Evolutionary conservation across 1,139 yeast genomes (phyloP), one percentile per base, ranked within the genome.

Genomic region (Diutina ranongensis): DNA sequence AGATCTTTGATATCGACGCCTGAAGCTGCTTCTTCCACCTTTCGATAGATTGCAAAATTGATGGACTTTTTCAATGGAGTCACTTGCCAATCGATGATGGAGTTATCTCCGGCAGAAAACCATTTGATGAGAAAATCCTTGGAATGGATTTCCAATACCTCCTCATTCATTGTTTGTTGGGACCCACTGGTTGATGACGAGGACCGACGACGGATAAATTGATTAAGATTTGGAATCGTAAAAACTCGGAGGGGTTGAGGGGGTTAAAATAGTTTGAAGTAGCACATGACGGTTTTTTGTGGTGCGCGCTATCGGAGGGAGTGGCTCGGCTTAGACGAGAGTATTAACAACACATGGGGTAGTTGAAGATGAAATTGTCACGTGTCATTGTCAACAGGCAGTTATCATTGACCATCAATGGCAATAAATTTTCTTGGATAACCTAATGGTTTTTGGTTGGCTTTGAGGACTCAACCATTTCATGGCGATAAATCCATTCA

Each of bases 81-180:
- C 45, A 87, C 73, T 57, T 83, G 89, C 83, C 94, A 92, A 51
- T 76, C 77, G 42, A 89, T 74, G 21, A 72, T 62, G 28, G 82
- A 75, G 49, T 78, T 74, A 41, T 78, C 82, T 0, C 85, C 82
- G 8, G 83, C 86, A 51, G 80, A 76, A 49, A 88, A 79, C 97
- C 97, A 92, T 55, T 89, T 86, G 56, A 89, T 84, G 52, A 88
- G 76, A 57, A 85, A 89, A 49, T 92, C 84, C 59, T 86, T 84
- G 46, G 94, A 82, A 56, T 89, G 95, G 40, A 92, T 78, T 62
- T 89, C 97, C 48, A 92, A 73, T 1, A 89, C 80, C 61, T 88
- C 96, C 94, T 38, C 42, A 19, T 22, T 18, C 42, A 38, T 38
- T n/a, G 42, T 38, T 32, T 19, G 20, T 7, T n/a, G 36, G 36